phyloP scores from a whole-genome alignment of 75 land plant genomes.

The Picea sitchensis region DNA sequence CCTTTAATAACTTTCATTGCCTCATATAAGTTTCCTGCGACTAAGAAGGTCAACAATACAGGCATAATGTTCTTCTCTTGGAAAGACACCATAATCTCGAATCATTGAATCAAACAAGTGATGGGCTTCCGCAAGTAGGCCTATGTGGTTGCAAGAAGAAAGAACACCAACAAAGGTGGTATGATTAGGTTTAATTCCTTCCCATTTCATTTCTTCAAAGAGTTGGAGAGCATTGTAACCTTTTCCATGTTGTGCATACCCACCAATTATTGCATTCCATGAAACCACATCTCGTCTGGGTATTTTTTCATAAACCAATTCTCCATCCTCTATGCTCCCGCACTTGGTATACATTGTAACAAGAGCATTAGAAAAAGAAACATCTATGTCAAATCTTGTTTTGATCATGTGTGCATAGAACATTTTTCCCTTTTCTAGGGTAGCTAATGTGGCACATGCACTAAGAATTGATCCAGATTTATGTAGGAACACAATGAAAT shows the following conservation, averaged over 20 bases:
- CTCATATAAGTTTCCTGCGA: too few relatives aligned
- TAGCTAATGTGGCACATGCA: constrained; percentile 47
- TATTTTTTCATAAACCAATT: constrained; percentile 30
- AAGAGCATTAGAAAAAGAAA: constrained; percentile 37
- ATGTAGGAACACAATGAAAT: too few relatives aligned
- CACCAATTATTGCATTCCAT: constrained; percentile 55
- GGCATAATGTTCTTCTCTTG: background rate
- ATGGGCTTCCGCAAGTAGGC: background rate
- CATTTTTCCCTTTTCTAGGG: constrained; percentile 52
- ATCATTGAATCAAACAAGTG: background rate
- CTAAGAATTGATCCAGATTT: too few relatives aligned
- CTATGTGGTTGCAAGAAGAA: background rate
- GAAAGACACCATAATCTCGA: background rate
- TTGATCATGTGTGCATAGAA: constrained; percentile 38
- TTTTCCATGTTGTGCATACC: constrained; percentile 20
- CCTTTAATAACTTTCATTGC: too few relatives aligned
- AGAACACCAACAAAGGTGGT: background rate
- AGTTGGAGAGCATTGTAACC: too few relatives aligned
- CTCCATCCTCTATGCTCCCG: constrained; percentile 38
- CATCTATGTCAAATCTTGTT: constrained; percentile 23
- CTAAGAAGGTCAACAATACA: too few relatives aligned
- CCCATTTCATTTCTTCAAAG: too few relatives aligned
- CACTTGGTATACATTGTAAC: constrained; percentile 60
- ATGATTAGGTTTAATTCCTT: too few relatives aligned
- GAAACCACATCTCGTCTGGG: constrained; percentile 34